Evolutionary conservation across 495 filamentous ascomycete genomes (phyloP).

Genomic region (Aspergillus sclerotioniger): DNA sequence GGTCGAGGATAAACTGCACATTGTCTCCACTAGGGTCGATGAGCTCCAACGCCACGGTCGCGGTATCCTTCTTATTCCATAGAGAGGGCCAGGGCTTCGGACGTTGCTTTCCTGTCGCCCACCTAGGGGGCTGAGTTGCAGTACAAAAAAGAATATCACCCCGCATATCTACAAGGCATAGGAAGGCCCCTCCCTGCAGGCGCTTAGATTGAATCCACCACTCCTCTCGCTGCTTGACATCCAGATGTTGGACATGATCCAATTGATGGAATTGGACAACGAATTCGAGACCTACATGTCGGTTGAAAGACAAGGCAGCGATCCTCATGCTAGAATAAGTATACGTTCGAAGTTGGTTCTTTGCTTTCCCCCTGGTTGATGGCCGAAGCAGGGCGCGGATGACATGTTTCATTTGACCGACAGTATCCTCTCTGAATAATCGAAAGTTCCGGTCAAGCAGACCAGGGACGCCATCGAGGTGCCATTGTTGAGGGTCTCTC

Average conservation of each 20-base stretch:
- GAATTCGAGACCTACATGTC: constrained; percentile 52
- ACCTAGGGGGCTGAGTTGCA: constrained; percentile 35
- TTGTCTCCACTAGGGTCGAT: constrained; percentile 22
- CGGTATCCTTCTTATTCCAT: constrained; percentile 14
- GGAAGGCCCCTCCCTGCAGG: constrained; percentile 54
- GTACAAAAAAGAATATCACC: constrained; percentile 53
- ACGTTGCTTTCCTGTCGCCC: constrained; percentile 8
- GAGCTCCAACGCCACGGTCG: constrained; percentile 17
- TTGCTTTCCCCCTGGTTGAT: neutral
- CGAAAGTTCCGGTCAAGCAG: constrained; percentile 68
- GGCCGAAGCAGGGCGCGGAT: constrained; percentile 19
- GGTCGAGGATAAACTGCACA: constrained; percentile 29
- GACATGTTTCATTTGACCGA: constrained; percentile 39
- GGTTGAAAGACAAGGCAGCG: constrained; percentile 40
- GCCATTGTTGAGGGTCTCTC: constrained; percentile 50
- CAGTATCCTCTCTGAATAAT: constrained; percentile 37
- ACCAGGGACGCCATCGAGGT: constrained; percentile 56
- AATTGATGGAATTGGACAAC: constrained; percentile 58
- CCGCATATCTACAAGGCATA: constrained; percentile 54
- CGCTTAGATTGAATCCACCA: constrained; percentile 63
- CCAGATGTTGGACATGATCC: constrained; percentile 24
- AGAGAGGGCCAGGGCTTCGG: constrained; percentile 15
- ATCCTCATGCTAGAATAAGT: constrained; percentile 42
- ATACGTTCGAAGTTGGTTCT: constrained; percentile 25
- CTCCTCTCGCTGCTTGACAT: constrained; percentile 39